These are phyloP conservation scores for Lepiota venenata DNA, from an alignment of 768 basidiomycete genomes.

Conservation along the genomic window DNA sequence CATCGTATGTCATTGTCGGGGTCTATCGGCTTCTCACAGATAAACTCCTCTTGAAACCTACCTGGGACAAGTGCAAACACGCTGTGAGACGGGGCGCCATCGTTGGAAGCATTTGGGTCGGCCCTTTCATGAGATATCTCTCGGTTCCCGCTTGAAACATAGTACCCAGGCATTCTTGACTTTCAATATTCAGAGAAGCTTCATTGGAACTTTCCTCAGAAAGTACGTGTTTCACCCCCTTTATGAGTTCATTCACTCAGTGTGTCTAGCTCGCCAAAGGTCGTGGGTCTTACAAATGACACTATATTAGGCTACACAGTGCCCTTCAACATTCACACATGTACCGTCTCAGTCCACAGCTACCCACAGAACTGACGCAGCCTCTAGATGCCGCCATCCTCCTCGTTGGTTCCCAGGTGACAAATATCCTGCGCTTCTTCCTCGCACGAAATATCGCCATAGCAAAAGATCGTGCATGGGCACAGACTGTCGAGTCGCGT, in stretches of 20 bases:
- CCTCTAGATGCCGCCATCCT: slow-evolving; percentile 68
- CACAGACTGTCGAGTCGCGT: slow-evolving; percentile 79
- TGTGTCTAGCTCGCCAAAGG: slow-evolving; percentile 51
- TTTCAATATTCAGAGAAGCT: slow-evolving; percentile 66
- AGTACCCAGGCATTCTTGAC: slow-evolving; percentile 54
- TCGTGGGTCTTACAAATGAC: slow-evolving; percentile 60
- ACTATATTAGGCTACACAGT: slow-evolving; percentile 61
- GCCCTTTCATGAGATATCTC: slow-evolving; percentile 16
- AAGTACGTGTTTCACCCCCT: slow-evolving; percentile 40
- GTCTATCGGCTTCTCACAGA: slow-evolving; percentile 82
- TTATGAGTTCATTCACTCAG: background rate
- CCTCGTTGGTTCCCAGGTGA: slow-evolving; percentile 71
- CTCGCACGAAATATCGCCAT: slow-evolving; percentile 79
- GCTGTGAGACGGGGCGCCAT: slow-evolving; percentile 65
- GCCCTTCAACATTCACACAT: slow-evolving; percentile 70
- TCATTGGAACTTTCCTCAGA: slow-evolving; percentile 60
- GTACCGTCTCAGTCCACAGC: slow-evolving; percentile 32
- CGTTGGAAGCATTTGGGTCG: slow-evolving; percentile 71
- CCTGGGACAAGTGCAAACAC: slow-evolving; percentile 85
- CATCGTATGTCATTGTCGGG: slow-evolving; percentile 83
- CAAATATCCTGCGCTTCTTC: slow-evolving; percentile 77
- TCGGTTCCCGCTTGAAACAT: background rate
- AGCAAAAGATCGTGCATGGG: slow-evolving; percentile 74
- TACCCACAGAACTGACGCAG: background rate
- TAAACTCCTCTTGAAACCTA: slow-evolving; percentile 60